Percentiles rank a stretch among this genome's conserved stretches.
Conservation (phyloP, 2,329 filamentous ascomycete genomes). For the Emydomyces testavorans region DNA sequence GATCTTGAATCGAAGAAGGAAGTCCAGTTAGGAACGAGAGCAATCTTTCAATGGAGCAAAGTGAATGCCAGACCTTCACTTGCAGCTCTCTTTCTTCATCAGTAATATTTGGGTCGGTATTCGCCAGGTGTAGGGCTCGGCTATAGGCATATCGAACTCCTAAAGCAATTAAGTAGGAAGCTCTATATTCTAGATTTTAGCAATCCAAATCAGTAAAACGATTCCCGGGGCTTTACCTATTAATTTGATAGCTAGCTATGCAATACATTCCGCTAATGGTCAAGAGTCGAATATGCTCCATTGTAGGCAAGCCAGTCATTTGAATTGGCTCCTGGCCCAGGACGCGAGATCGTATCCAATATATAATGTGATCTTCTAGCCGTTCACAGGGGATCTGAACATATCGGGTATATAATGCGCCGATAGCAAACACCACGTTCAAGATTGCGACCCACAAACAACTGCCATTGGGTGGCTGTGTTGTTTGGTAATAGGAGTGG, state of each 20-base stretch:
- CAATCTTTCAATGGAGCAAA: constrained; percentile 28
- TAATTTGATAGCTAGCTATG: constrained; percentile 30
- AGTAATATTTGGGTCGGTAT: constrained; percentile 21
- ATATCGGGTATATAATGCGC: constrained; percentile 27
- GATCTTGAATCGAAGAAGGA: constrained; percentile 24
- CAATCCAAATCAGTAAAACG: neutral
- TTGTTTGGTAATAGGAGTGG: constrained; percentile 20
- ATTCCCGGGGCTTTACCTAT: constrained; percentile 24
- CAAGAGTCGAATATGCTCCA: constrained; percentile 30
- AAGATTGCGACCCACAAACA: constrained; percentile 29
- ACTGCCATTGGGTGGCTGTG: constrained; percentile 13
- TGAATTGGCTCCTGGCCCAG: constrained; percentile 22
- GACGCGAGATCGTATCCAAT: constrained; percentile 28
- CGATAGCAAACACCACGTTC: constrained; percentile 35
- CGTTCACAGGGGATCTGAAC: constrained; percentile 20
- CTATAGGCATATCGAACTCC: constrained; percentile 27
- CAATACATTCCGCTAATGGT: constrained; percentile 32
- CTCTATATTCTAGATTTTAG: constrained; percentile 19
- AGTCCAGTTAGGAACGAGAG: constrained; percentile 30
- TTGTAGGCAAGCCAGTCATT: constrained; percentile 25
- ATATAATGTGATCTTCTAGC: constrained; percentile 26
- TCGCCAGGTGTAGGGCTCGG: constrained; percentile 30
- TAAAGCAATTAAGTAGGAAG: constrained; percentile 29
- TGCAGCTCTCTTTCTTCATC: constrained; percentile 25
- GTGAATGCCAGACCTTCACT: constrained; percentile 32